phyloP scores from a whole-genome alignment of 1,139 yeast genomes.

The Geotrichum armillariae region DNA sequence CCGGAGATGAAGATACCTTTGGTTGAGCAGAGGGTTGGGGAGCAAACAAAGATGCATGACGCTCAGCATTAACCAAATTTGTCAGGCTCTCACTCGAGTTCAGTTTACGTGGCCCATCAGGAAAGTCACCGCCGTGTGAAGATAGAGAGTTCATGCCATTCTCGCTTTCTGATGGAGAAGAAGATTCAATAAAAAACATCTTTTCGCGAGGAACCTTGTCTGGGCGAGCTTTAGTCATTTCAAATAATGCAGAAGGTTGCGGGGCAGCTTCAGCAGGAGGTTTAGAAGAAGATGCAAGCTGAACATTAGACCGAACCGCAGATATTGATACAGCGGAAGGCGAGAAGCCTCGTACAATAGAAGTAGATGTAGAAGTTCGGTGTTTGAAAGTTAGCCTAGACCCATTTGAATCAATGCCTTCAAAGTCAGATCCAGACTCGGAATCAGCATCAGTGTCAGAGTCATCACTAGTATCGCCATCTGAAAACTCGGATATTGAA shows the following conservation, averaged over 20 bases:
- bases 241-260: slow-evolving; percentile 15
- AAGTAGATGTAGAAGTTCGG: slow-evolving; percentile 41
- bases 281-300: slow-evolving; percentile 8
- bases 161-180: slow-evolving; percentile 53
- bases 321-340: slow-evolving; percentile 42
- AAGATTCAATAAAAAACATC: slow-evolving; percentile 64
- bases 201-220: slow-evolving; percentile 42
- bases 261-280: slow-evolving; percentile 10
- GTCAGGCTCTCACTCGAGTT: not conserved
- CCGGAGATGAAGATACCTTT: slow-evolving; percentile 8
- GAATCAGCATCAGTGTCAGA: slow-evolving; percentile 8
- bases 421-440: slow-evolving; percentile 19
- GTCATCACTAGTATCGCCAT: slow-evolving; percentile 1
- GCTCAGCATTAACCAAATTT: not conserved
- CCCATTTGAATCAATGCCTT: slow-evolving; percentile 26
- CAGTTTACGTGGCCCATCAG: not conserved
- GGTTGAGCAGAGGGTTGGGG: not conserved
- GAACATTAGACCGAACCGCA: slow-evolving; percentile 1
- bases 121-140: slow-evolving; percentile 13
- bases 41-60: slow-evolving; percentile 12
- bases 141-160: slow-evolving; percentile 17
- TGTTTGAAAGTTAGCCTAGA: slow-evolving; percentile 20
- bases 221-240: slow-evolving; percentile 31
- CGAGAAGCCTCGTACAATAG: slow-evolving; percentile 49
- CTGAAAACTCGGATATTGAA: slow-evolving; percentile 9